Evolutionary conservation across 352 stramenopile species (phyloP).

Genomic region (Pythium sukuiense): DNA sequence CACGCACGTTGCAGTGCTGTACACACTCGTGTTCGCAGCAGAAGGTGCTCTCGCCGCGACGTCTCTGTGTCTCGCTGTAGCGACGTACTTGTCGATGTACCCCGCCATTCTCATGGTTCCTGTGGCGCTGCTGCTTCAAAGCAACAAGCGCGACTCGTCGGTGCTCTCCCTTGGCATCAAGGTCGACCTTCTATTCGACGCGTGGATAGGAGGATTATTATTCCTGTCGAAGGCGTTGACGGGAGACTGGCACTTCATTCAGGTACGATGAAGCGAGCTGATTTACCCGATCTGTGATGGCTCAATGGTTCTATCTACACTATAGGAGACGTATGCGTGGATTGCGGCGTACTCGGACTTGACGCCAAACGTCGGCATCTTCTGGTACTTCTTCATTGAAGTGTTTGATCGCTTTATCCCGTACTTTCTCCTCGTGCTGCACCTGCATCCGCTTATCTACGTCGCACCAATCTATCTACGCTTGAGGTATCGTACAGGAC

Average conservation of each 20-base stretch:
- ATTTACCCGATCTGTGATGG: neutral
- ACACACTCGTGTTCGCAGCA: slow-evolving; percentile 67
- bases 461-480: slow-evolving; percentile 75
- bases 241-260: slow-evolving; percentile 57
- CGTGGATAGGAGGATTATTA: slow-evolving; percentile 33
- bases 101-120: slow-evolving; percentile 60
- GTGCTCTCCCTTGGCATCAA: neutral
- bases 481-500: slow-evolving; percentile 42
- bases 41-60: slow-evolving; percentile 38
- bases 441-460: slow-evolving; percentile 82
- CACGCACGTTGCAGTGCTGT: slow-evolving; percentile 64
- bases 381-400: slow-evolving; percentile 91
- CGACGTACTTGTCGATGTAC: slow-evolving; percentile 80
- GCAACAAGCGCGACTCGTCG: slow-evolving; percentile 15
- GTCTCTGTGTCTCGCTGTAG: slow-evolving; percentile 51
- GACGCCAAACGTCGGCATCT: slow-evolving; percentile 83
- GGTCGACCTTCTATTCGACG: slow-evolving; percentile 1
- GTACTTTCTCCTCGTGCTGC: slow-evolving; percentile 83
- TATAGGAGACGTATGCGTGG: slow-evolving; percentile 80
- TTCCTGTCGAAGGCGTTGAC: slow-evolving; percentile 59
- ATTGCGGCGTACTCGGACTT: slow-evolving; percentile 76
- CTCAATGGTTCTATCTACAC: neutral
- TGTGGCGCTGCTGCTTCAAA: slow-evolving; percentile 46
- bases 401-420: slow-evolving; percentile 85
- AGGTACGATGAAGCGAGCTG: slow-evolving; percentile 34